Evolutionary conservation across 2,329 filamentous ascomycete genomes (phyloP), one percentile per base, ranked within the genome.

Genomic region (Epicoccum sorghinum): DNA sequence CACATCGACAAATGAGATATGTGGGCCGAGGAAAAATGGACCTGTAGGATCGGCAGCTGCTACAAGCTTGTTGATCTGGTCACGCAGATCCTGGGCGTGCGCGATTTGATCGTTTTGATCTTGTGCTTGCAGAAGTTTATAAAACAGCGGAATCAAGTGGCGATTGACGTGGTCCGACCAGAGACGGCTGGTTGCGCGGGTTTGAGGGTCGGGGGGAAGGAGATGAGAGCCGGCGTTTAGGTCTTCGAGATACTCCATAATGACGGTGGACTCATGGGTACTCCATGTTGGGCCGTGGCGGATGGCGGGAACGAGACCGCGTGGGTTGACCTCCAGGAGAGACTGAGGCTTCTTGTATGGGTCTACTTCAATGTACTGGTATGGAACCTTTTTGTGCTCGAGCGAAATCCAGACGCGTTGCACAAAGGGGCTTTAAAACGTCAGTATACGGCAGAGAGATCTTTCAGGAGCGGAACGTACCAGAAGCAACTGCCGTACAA

Each of bases 191-290:
- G 89, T 85, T 2, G 92, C 91, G 61, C 87, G 86, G 12, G 86
- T 74, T 65, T 88, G 86, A 1, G 89, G 80, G 66, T 88, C 82
- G 0, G 80, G 77, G 1, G 90, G 90, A 25, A 92, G 79, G 7
- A 96, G 77, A 6, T 84, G 75, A 4, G 81, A 77, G 1, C 84
- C 84, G 24, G 80, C 72, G 29, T 84, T 79, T 25, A 91, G 75
- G 65, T 96, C 92, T 67, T 96, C 91, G 32, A 95, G 82, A 85
- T 96, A 96, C 87, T 96, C 91, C 71, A 96, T 82, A 64, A 96
- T 83, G 3, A 96, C 88, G 1, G 85, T 85, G 65, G 89, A 93
- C 70, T 96, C 91, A 67, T 91, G 88, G 65, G 88, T 91, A 0
- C 87, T 86, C 90, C 90, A 96, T 58, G 90, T 85, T 50, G 71